Base-by-base conservation (phyloP, 768 basidiomycete genomes). In the Suillus variegatus region DNA sequence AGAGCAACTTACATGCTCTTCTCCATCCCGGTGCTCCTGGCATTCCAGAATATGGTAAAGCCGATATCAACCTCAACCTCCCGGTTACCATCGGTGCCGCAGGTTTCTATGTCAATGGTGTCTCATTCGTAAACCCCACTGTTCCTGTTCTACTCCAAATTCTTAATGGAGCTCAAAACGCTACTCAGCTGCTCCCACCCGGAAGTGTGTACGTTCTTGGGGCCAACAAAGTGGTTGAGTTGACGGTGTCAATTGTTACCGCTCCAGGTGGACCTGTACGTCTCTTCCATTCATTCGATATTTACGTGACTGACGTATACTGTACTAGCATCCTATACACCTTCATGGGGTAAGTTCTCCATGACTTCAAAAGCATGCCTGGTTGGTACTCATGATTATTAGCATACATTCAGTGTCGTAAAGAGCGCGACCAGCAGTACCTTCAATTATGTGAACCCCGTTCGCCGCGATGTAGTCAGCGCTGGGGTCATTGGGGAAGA, bases 361-460 rank as follows among this genome's bases (percentile, higher is more conserved):
- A 8, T 12, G 16, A 18, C 4, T 12, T 25, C 25, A 9, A 40
- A 25, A 4, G 8, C 22, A 41, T 58, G 25, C 38, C 5, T 49
- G 3, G 61, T 12, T 47, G 7, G 1, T 54, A 7, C 57, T 58
- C 14, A 28, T 41, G 16, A 12, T 25, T 14, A 25, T 28, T 66
- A 83, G 80, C 82, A 85, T 66, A 64, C 75, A 7, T 85, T 85
- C 66, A 75, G 76, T 47, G 84, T 85, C 32, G 73, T 84, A 20
- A 71, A 79, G 61, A 80, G 80, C 58, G 81, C 83, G 2, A 79
- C 78, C 6, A 62, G 65, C 2, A 65, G 13, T 22, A 49, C 22
- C 22, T 49, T 49, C 22, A 49, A 49, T 49, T 49, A 49, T 22
- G 13, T 3, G 22, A 49, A 49, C 13, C 47, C 47, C 22, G 47